Percentiles rank a stretch among this genome's conserved stretches.
These are phyloP conservation scores for Davidsoniella virescens DNA, from an alignment of 2,329 filamentous ascomycete genomes.

Conservation along the genomic window DNA sequence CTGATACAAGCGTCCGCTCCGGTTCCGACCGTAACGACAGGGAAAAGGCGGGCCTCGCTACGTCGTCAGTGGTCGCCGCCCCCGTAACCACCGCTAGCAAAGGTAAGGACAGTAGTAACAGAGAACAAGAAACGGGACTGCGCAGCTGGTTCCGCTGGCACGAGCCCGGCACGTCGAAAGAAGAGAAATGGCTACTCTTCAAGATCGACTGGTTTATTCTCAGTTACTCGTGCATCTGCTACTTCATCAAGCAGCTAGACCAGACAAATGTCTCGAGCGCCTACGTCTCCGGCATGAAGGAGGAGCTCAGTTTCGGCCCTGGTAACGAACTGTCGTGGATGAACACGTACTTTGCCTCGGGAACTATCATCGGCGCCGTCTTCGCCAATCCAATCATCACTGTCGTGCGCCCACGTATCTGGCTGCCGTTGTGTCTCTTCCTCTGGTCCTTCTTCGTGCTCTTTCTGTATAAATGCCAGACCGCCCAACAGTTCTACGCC, in stretches of 20 bases:
- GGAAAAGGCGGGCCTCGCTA: no score
- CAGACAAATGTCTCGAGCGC: conserved; percentile 25
- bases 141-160: conserved; percentile 25
- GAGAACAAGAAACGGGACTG: no score
- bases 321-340: conserved; percentile 21
- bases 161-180: conserved; percentile 22
- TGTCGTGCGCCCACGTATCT: conserved; percentile 25
- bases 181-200: conserved; percentile 29
- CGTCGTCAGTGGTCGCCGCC: background rate
- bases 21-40: no score
- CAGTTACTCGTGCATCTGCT: conserved; percentile 44
- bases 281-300: conserved; percentile 19
- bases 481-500: conserved; percentile 25
- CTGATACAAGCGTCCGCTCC: background rate
- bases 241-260: conserved; percentile 33
- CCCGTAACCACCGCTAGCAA: no score
- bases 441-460: conserved; percentile 26
- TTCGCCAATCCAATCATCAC: conserved; percentile 30
- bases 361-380: conserved; percentile 28
- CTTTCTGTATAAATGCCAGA: conserved; percentile 25
- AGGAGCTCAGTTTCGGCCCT: conserved; percentile 14
- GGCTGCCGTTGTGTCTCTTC: conserved; percentile 24
- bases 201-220: conserved; percentile 37
- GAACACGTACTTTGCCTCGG: conserved; percentile 31
- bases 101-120: conserved; percentile 11